phyloP scores from a whole-genome alignment of 371 early-diverging fungal species.

The Mortierella sp. region DNA sequence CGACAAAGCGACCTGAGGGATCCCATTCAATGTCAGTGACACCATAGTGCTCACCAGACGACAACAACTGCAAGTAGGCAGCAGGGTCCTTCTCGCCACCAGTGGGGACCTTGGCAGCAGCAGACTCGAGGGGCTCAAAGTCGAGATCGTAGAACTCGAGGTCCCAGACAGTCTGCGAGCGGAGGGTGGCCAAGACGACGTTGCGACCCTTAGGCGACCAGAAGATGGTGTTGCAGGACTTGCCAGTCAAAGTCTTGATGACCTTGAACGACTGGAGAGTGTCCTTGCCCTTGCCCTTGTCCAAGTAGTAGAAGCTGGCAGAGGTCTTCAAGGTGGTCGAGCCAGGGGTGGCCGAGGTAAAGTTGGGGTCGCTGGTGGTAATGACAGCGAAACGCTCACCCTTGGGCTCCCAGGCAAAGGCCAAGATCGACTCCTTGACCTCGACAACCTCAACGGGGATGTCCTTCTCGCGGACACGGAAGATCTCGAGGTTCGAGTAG shows the following conservation, averaged over 20 bases:
- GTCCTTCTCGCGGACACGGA: constrained; percentile 92
- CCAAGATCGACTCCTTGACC: constrained; percentile 84
- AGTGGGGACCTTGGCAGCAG: constrained; percentile 64
- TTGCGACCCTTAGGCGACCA: constrained; percentile 99
- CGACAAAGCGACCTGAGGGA: constrained; percentile 96
- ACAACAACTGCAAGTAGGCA: constrained; percentile 73
- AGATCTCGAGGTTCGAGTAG: constrained; percentile 93
- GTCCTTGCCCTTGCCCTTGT: constrained; percentile 68
- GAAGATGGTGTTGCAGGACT: constrained; percentile 85
- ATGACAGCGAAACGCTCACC: constrained; percentile 91
- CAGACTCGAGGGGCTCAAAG: constrained; percentile 75
- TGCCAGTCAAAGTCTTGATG: constrained; percentile 81
- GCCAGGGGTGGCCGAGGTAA: constrained; percentile 65
- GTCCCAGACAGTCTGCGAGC: constrained; percentile 82
- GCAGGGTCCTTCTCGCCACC: constrained; percentile 62
- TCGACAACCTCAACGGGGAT: constrained; percentile 97
- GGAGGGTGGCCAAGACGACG: constrained; percentile 89
- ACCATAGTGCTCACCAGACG: constrained; percentile 91
- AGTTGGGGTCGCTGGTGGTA: constrained; percentile 76
- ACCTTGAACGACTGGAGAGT: constrained; percentile 76
- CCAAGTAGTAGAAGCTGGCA: constrained; percentile 88
- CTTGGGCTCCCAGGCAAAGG: constrained; percentile 96
- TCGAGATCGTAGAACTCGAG: constrained; percentile 96
- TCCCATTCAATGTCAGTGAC: constrained; percentile 98
- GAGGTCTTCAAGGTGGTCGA: constrained; percentile 77